Percentiles rank a stretch among this genome's conserved stretches.
These are phyloP conservation scores for Halophytophthora batemanensis DNA, from an alignment of 352 stramenopile species.

Conservation along the genomic window DNA sequence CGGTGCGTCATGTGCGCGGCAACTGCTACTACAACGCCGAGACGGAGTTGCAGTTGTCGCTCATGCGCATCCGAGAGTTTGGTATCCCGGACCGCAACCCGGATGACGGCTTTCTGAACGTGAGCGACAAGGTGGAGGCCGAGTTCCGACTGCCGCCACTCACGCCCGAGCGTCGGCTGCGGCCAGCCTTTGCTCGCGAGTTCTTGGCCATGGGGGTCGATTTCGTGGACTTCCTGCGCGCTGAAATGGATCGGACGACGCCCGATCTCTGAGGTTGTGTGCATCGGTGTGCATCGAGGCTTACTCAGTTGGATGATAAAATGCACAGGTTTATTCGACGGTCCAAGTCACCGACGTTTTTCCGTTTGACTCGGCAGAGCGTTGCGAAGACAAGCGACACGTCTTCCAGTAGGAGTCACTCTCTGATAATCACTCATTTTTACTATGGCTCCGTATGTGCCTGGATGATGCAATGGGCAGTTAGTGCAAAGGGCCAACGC, in stretches of 20 bases:
- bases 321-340: no score
- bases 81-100: slow-evolving; percentile 38
- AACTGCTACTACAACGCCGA: slow-evolving; percentile 40
- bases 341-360: no score
- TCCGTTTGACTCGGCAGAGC: no score
- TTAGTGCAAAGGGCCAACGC: no score
- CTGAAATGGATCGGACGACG: slow-evolving; percentile 22
- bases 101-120: slow-evolving; percentile 45
- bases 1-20: slow-evolving; percentile 51
- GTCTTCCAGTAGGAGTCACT: no score
- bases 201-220: slow-evolving; percentile 58
- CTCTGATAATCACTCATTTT: no score
- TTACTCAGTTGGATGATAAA: background rate
- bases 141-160: slow-evolving; percentile 64
- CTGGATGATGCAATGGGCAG: no score
- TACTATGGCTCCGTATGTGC: no score
- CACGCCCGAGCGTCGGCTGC: slow-evolving; percentile 46
- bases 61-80: slow-evolving; percentile 64
- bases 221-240: slow-evolving; percentile 67
- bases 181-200: slow-evolving; percentile 43
- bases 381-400: no score
- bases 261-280: slow-evolving; percentile 8
- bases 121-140: slow-evolving; percentile 55
- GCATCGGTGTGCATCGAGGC: background rate
- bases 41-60: slow-evolving; percentile 32